Conservation (phyloP, 139 green algal genomes). For the Chlorella sp. region DNA sequence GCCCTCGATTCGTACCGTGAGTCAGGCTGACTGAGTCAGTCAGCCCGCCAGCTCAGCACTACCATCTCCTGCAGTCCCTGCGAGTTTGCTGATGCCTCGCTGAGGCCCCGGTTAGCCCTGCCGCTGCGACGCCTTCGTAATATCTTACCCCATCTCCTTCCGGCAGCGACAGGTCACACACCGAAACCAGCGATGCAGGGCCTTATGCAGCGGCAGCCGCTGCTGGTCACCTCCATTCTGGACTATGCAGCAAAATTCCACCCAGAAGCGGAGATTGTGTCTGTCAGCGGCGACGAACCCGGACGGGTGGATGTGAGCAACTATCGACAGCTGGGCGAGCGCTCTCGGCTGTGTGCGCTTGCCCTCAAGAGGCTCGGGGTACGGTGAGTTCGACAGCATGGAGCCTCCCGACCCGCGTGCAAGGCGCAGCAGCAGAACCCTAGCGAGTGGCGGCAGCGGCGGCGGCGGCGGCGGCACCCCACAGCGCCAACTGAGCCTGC, state of each 20-base stretch:
- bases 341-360: slow-evolving; percentile 62
- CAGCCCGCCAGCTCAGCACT: too few relatives aligned
- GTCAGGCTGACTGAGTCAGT: too few relatives aligned
- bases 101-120: too few relatives aligned
- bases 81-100: too few relatives aligned
- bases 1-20: too few relatives aligned
- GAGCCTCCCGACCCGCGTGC: not conserved
- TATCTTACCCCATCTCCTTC: too few relatives aligned
- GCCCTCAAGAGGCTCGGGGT: slow-evolving; percentile 68
- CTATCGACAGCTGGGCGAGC: slow-evolving; percentile 50
- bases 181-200: slow-evolving; percentile 36
- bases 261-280: slow-evolving; percentile 52
- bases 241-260: slow-evolving; percentile 77
- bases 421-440: not conserved
- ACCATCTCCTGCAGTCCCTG: too few relatives aligned
- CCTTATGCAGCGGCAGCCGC: slow-evolving; percentile 50
- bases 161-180: too few relatives aligned
- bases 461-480: not conserved
- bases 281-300: not conserved
- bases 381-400: slow-evolving; percentile 39
- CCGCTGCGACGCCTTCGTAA: too few relatives aligned
- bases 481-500: not conserved
- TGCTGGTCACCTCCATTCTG: slow-evolving; percentile 54
- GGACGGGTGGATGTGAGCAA: not conserved
- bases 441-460: not conserved